Percentiles rank a stretch among this genome's conserved stretches.
Conservation (phyloP, 495 filamentous ascomycete genomes). For the Trichoderma reesei region DNA sequence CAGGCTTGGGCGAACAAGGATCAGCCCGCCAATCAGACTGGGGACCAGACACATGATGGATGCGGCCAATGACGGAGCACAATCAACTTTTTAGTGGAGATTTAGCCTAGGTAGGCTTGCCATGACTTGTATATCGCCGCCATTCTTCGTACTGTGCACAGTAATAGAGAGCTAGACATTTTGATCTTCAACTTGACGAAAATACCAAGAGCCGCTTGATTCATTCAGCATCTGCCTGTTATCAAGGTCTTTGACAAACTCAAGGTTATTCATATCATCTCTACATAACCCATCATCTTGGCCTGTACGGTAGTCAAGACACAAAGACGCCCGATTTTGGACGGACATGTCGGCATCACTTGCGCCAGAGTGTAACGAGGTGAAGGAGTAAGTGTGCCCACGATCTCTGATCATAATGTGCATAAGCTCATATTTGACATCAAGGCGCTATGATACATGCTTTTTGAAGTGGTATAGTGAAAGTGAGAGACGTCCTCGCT, state of each 20-base stretch:
- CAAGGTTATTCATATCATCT: too few species aligned
- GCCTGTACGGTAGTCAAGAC: too few species aligned
- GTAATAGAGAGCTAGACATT: too few species aligned
- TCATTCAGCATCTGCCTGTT: too few species aligned
- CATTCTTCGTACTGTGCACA: too few species aligned
- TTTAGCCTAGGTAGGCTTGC: neutral
- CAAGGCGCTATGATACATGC: constrained; percentile 79
- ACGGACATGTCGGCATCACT: constrained; percentile 47
- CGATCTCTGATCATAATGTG: neutral
- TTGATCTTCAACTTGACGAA: too few species aligned
- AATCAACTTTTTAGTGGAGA: neutral
- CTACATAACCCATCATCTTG: too few species aligned
- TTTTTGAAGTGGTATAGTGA: constrained; percentile 97
- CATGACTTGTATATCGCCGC: neutral
- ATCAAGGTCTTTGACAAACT: too few species aligned
- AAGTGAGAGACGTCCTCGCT: constrained; percentile 43
- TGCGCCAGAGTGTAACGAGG: constrained; percentile 66
- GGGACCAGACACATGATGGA: neutral
- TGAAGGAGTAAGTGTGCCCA: constrained; percentile 63
- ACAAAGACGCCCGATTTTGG: too few species aligned
- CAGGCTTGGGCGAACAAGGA: neutral
- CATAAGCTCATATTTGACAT: constrained; percentile 11
- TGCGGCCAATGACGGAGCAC: neutral
- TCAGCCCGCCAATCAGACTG: neutral
- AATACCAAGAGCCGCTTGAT: too few species aligned